Base-by-base conservation (phyloP, 108 stramenopile genomes). In the Skeletonema costatum region DNA sequence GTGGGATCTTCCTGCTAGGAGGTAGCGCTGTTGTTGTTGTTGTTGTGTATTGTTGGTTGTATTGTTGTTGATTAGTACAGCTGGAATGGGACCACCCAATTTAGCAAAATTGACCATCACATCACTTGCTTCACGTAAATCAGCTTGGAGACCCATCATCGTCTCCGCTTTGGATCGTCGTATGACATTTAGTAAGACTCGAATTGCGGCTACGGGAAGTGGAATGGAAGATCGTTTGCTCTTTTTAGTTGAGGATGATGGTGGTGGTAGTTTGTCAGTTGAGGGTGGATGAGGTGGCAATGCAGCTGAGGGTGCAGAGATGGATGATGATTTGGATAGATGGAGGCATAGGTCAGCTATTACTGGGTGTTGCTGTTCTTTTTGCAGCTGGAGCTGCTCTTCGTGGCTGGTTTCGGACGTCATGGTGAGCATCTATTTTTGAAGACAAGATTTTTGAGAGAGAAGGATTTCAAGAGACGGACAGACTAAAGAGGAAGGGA, bases 121-220 rank as follows among this genome's bases (percentile, higher is more conserved):
- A 16, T 87, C 73, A 8, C 80, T 51, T 6, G 93, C 93, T 56
- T 89, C 85, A 38, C 86, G 86, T 33, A 97, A 66, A 60, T 97
- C 96, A 38, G 89, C 87, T 70, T 94, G 90, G 0, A 97, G 75
- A 12, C 89, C 93, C 92, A 93, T 94, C 96, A 97, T 97, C 32
- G 96, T 97, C 39, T 81, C 85, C 30, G 91, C 89, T 21, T 82
- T 75, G 48, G 87, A 83, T 32, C 93, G 88, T 64, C 91, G 78
- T 19, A 97, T 94, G 53, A 94, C 93, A n/a, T 87, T 86, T 66
- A 97, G 81, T 35, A 97, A 70, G 7, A 87, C 88, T 66, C 93
- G 89, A 73, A 97, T 97, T 68, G 93, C 96, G 25, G 92, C 92
- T 19, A 97, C 93, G 4, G 96, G 96, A 29, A 93, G 87, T 61